Percentiles rank a stretch among this genome's conserved stretches.
Evolutionary conservation across 1,284 basidiomycete species (phyloP).

Genomic region (Trametes hirsuta): DNA sequence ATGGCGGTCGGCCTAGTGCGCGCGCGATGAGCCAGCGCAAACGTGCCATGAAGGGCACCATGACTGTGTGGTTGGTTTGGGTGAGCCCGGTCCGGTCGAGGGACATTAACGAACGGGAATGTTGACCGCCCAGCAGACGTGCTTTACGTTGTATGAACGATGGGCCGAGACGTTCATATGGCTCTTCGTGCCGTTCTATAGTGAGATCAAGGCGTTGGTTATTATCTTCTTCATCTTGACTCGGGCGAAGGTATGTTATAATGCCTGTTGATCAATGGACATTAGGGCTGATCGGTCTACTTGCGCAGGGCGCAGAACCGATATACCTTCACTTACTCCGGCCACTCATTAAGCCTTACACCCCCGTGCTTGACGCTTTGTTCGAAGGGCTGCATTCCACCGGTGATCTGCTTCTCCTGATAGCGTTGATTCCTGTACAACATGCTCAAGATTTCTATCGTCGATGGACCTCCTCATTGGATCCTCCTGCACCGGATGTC

Average conservation of each 20-base stretch:
- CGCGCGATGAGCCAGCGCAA: conserved; percentile 75
- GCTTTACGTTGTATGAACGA: conserved; percentile 65
- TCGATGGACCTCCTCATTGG: conserved; percentile 27
- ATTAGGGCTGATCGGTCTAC: conserved; percentile 9
- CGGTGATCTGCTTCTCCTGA: conserved; percentile 65
- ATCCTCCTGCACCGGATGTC: conserved; percentile 20
- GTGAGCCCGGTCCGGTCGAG: conserved; percentile 43
- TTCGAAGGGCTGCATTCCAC: conserved; percentile 60
- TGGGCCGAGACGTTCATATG: conserved; percentile 62
- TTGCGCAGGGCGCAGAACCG: conserved; percentile 72
- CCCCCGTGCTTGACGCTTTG: conserved; percentile 58
- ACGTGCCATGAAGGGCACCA: conserved; percentile 79
- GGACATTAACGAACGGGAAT: neutral
- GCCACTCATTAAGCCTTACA: conserved; percentile 71
- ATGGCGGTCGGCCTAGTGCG: conserved; percentile 61
- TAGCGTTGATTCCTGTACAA: conserved; percentile 57
- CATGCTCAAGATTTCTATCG: conserved; percentile 49
- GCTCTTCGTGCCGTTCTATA: conserved; percentile 77
- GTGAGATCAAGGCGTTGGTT: conserved; percentile 72
- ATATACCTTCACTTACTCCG: conserved; percentile 75
- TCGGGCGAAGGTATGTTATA: conserved; percentile 64
- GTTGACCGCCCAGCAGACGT: conserved; percentile 44
- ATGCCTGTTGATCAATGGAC: neutral
- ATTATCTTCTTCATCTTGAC: conserved; percentile 75
- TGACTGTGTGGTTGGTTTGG: conserved; percentile 84